phyloP scores from a whole-genome alignment of 257 asterid genomes.

The Cordia subcordata region DNA sequence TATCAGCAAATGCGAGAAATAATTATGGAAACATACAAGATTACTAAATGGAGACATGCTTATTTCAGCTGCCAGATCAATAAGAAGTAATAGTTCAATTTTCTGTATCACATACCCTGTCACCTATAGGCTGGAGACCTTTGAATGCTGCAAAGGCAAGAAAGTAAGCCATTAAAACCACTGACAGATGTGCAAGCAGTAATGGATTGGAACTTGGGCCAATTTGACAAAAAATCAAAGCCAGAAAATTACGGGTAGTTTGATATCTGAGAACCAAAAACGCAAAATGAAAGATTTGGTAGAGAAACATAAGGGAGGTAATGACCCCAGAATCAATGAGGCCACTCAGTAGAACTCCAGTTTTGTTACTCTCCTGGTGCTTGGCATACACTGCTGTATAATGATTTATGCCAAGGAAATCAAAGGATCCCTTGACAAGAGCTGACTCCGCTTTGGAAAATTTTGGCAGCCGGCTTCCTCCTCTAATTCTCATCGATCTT shows the following conservation, averaged over 20 bases:
- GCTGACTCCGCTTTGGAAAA: constrained; percentile 47
- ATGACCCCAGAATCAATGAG: constrained; percentile 56
- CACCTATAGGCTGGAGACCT: constrained; percentile 32
- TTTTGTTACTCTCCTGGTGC: constrained; percentile 31
- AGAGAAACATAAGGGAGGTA: constrained; percentile 46
- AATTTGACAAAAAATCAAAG: neutral
- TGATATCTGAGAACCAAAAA: neutral
- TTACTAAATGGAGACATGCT: too few relatives aligned
- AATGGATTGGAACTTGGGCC: neutral
- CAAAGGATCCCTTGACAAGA: constrained; percentile 57
- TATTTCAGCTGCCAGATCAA: neutral
- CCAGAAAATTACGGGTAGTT: neutral
- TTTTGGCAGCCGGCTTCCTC: constrained; percentile 48
- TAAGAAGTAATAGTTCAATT: neutral
- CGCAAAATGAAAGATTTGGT: neutral
- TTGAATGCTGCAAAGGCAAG: constrained; percentile 32
- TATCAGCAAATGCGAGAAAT: too few relatives aligned
- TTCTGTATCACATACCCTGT: constrained; percentile 30
- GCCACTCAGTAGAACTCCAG: constrained; percentile 54
- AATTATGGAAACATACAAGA: too few relatives aligned
- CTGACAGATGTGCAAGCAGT: neutral
- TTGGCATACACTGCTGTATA: constrained; percentile 82
- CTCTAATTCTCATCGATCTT: constrained; percentile 57
- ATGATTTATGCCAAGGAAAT: constrained; percentile 85
- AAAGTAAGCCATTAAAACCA: neutral